phyloP scores from a whole-genome alignment of 2,329 filamentous ascomycete species.

The Aureobasidium sp. region DNA sequence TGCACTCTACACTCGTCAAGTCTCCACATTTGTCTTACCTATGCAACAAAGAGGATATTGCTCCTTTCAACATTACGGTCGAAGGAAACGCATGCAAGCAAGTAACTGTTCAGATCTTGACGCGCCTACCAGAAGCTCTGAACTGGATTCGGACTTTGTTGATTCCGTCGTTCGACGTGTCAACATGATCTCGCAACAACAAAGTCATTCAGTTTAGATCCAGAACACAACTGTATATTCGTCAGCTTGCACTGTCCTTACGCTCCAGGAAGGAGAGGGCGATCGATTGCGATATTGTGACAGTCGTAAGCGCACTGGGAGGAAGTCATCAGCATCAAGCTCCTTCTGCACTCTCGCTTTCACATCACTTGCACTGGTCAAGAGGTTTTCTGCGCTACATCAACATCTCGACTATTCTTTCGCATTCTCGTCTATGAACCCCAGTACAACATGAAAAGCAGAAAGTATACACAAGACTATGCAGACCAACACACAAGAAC shows the following conservation, averaged over 20 bases:
- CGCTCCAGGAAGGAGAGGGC: no score
- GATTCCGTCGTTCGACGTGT: not conserved
- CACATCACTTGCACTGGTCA: not conserved
- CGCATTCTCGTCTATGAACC: not conserved
- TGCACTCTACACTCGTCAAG: not conserved
- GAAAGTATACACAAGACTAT: not conserved
- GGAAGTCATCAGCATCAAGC: not conserved
- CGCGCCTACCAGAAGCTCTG: not conserved
- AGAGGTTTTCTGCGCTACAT: not conserved
- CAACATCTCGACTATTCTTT: not conserved
- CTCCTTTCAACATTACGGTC: not conserved
- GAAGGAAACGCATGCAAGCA: not conserved
- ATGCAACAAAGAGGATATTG: not conserved
- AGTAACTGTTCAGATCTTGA: not conserved
- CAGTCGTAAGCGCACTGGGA: no score
- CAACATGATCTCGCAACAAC: not conserved
- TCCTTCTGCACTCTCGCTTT: not conserved
- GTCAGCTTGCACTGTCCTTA: no score
- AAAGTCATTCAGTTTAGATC: no score
- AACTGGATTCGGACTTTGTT: not conserved
- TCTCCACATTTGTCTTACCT: no score
- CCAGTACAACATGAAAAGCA: not conserved
- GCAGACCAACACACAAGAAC: not conserved
- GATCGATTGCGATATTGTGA: no score
- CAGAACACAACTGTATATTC: no score